Base-by-base conservation (phyloP, 768 basidiomycete genomes). In the Boletus bicolor region DNA sequence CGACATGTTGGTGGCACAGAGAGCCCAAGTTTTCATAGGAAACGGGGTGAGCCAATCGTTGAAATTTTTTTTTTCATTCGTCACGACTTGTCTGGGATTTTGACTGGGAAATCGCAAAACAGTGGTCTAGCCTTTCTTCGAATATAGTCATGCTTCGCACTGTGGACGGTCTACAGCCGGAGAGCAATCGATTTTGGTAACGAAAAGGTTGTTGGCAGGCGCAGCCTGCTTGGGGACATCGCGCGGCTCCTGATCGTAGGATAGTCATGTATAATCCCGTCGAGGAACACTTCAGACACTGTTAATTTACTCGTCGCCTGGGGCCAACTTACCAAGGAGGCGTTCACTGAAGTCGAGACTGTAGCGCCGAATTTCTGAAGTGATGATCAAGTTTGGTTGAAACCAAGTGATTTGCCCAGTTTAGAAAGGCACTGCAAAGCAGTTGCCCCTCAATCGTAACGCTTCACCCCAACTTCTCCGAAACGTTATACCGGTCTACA, bases 1-100 rank as follows among this genome's bases (percentile, higher is more conserved):
- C 37, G 81, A 82, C 57, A 82, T 83, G 78, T 65, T 75, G 11
- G 71, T 81, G 39, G 79, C 75, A 2, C 65, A 73, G 55, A 67
- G 70, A 50, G 79, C 79, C 6, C 77, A 80, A 51, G 71, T 76
- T 26, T 77, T 82, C 62, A 67, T 81, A 37, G 81, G 80, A 7
- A 82, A 82, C 45, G 81, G 81, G 64, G 79, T 78, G 54, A 62
- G 78, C 6, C 6, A 5, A 6, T 28, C 28, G 21, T 66, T 6
- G 8, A 44, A 19, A 19, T 1, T 24, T 24, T 24, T 24, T 24
- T 9, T 52, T 28, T 46, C 3, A 8, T 34, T 21, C 4, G n/a
- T 34, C 19, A 3, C n/a, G 21, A 24, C 21, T 24, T 24, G 15
- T 43, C 21, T 37, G 36, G 15, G 10, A 42, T 49, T 44, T 24